Conservation (phyloP, 2,329 filamentous ascomycete species). For the Cladosporium sp. region DNA sequence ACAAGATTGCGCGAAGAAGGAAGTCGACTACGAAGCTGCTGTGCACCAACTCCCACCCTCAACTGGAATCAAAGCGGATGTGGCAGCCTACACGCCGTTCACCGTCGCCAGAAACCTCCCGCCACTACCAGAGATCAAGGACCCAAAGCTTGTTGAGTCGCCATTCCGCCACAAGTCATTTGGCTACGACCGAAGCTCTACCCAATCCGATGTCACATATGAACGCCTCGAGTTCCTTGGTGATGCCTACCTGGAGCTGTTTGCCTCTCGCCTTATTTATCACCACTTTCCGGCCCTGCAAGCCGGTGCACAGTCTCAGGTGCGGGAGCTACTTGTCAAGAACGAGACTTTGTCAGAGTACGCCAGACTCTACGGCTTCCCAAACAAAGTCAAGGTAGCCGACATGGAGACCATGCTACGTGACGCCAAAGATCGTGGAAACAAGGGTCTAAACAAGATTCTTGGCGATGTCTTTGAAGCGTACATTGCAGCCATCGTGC, state of each 20-base stretch:
- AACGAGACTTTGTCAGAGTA: constrained; percentile 76
- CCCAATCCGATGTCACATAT: constrained; percentile 54
- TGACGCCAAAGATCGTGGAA: constrained; percentile 33
- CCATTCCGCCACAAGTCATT: constrained; percentile 36
- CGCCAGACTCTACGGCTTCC: constrained; percentile 68
- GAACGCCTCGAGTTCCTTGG: constrained; percentile 87
- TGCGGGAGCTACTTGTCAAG: constrained; percentile 76
- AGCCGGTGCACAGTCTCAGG: constrained; percentile 69
- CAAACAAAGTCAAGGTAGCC: constrained; percentile 60
- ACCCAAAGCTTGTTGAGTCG: constrained; percentile 27
- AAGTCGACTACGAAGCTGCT: constrained; percentile 23
- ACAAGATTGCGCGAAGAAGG: neutral
- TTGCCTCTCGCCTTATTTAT: constrained; percentile 74
- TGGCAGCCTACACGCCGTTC: constrained; percentile 27
- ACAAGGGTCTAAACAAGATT: constrained; percentile 67
- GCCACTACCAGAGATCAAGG: constrained; percentile 30
- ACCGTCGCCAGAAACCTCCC: constrained; percentile 29
- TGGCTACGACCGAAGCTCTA: constrained; percentile 27
- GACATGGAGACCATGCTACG: constrained; percentile 34
- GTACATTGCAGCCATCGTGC: constrained; percentile 76
- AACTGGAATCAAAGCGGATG: constrained; percentile 15
- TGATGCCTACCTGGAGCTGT: constrained; percentile 79
- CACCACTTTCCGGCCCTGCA: constrained; percentile 65
- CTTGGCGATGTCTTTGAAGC: constrained; percentile 88
- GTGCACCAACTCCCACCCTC: constrained; percentile 25